Base-by-base conservation (phyloP, 352 stramenopile genomes). In the Phytophthora pluvialis region DNA sequence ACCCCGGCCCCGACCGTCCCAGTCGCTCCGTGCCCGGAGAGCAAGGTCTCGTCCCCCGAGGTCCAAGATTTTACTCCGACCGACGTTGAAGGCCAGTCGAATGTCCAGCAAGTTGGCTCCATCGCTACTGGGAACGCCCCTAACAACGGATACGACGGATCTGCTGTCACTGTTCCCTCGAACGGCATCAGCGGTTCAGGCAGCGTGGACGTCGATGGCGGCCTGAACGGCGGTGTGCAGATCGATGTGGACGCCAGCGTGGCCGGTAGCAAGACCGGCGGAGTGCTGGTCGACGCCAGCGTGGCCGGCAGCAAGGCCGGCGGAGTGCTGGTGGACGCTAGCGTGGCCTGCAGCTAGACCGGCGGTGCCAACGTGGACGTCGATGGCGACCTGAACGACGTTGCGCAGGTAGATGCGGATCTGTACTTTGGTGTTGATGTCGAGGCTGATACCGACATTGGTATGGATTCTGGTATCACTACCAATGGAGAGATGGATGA, bases 41-140 rank as follows among this genome's bases (percentile, higher is more conserved):
- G 12, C 21, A 44, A 59, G 21, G 3, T 39, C n/a, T 33, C 38
- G 0, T 15, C 45, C 11, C 36, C 21, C 12, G 18, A 51, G 28
- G 5, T 43, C 12, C 49, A 48, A n/a, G 32, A 31, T 11, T 29
- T 48, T 3, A 50, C 40, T 10, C 42, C 42, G 1, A 55, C 32
- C 42, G 26, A 55, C 11, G 42, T 62, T 11, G 26, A 61, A 5
- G 42, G 42, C 26, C 42, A 55, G 18, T 55, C 59, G 4, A 12
- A 21, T 21, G 56, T 16, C 8, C 26, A 51, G 3, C 42, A 38
- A 5, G 21, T 29, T 9, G 10, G 10, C 3, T 18, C 11, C 25
- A 33, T 16, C 12, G 6, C 25, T 21, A 36, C 12, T 13, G 21
- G 21, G 21, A 21, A 21, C 21, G n/a, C 15, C 44, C 12, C 25